phyloP scores from a whole-genome alignment of 2,329 filamentous ascomycete genomes.

The Mycosphaerella sp. region DNA sequence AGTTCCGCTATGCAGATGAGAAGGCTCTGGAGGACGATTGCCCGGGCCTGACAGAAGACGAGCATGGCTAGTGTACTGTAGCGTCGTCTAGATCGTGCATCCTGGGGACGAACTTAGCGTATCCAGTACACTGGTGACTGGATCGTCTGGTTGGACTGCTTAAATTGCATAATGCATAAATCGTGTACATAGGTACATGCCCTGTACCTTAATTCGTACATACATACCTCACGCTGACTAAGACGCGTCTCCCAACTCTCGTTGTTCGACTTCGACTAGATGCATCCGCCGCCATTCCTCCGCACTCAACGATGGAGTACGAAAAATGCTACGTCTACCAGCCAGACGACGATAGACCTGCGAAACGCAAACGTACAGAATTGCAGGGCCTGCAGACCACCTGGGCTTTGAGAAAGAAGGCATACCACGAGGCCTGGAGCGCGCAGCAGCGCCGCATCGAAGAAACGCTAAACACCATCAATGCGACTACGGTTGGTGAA shows the following conservation, averaged over 20 bases:
- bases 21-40: slow-evolving; percentile 59
- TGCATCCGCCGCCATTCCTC: too few relatives aligned
- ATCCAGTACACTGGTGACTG: background rate
- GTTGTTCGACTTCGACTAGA: background rate
- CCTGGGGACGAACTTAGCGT: too few relatives aligned
- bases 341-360: slow-evolving; percentile 33
- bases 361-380: slow-evolving; percentile 38
- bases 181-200: background rate
- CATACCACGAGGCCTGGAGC: slow-evolving; percentile 60
- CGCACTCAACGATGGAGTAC: slow-evolving; percentile 39
- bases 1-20: slow-evolving; percentile 66
- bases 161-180: background rate
- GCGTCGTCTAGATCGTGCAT: too few relatives aligned
- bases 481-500: slow-evolving; percentile 36
- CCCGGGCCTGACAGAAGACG: slow-evolving; percentile 80
- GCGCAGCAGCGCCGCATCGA: slow-evolving; percentile 58
- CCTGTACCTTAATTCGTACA: too few relatives aligned
- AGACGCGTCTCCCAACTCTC: background rate
- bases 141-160: background rate
- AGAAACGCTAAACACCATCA: slow-evolving; percentile 38
- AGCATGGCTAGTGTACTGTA: slow-evolving; percentile 53
- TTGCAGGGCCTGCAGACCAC: slow-evolving; percentile 32
- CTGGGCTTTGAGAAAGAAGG: slow-evolving; percentile 47
- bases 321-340: slow-evolving; percentile 44
- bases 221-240: background rate